Conservation (phyloP, 805 yeast species). For the Candida jianshihensis region DNA sequence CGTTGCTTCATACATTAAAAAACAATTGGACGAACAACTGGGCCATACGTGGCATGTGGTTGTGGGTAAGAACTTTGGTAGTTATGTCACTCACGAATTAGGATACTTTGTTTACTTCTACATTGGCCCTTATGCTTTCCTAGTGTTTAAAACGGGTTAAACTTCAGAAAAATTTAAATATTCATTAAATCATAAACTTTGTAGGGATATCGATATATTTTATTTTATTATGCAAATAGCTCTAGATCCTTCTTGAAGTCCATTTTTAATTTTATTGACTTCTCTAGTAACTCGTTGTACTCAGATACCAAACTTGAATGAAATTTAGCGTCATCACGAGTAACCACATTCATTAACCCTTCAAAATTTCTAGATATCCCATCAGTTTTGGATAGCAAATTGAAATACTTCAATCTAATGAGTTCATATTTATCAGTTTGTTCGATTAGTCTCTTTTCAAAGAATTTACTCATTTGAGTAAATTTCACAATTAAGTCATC, state of each 20-base stretch:
- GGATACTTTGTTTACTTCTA: conserved; percentile 69
- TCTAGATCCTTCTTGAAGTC: conserved; percentile 1
- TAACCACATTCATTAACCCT: conserved; percentile 5
- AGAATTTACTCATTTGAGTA: conserved; percentile 19
- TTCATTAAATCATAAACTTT: too few relatives aligned
- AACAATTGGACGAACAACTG: conserved; percentile 50
- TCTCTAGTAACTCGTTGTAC: not conserved
- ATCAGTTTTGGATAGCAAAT: conserved; percentile 1
- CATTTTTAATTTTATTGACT: not conserved
- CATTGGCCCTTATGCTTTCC: conserved; percentile 59
- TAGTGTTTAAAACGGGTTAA: conserved; percentile 62
- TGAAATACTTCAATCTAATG: conserved; percentile 7
- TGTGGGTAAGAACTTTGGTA: conserved; percentile 74
- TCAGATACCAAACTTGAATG: not conserved
- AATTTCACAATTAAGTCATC: conserved; percentile 15
- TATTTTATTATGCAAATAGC: not conserved
- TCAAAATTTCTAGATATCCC: conserved; percentile 4
- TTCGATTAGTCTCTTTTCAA: conserved; percentile 22
- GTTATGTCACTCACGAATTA: conserved; percentile 72
- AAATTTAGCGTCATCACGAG: not conserved
- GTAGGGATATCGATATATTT: not conserved
- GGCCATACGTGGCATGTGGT: conserved; percentile 80
- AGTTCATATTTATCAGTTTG: conserved; percentile 21
- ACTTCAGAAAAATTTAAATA: not conserved
- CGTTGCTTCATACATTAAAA: conserved; percentile 58